Evolutionary conservation across 495 filamentous ascomycete genomes (phyloP), one percentile per base, ranked within the genome.

Genomic region (Penicillium manginii): DNA sequence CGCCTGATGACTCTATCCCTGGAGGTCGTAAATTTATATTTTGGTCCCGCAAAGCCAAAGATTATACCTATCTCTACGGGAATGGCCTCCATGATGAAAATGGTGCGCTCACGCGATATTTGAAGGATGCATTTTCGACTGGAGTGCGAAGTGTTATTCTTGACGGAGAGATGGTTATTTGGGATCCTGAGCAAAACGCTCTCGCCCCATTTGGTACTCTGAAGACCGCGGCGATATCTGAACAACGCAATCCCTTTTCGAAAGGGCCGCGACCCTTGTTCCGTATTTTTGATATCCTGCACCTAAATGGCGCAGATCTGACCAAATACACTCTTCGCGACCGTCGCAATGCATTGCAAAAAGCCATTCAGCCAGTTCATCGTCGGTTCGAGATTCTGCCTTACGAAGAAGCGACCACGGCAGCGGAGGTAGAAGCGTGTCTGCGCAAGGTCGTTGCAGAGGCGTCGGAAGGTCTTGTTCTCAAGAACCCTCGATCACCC

Each of bases 141-240:
- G 85, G 86, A 0, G 93, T 98, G 9, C 77, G 86, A 45, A 91
- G 92, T 66, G 81, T 97, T 64, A 96, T 98, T 31, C 79, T 98
- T 2, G 94, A 98, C 63, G 94, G 94, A 10, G 94, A 98, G 72
- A 98, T 98, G 94, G 91, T 98, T 52, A 96, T 92, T 9, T 98
- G 96, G 96, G 92, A 98, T 69, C 87, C 91, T n/a, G 86, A 89
- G 50, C 76, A 90, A 50, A 87, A 96, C 72, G 86, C 86, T 51
- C 89, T 92, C 40, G 87, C 96, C 37, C 87, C 88, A 2, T 98
- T 98, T 65, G 94, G 94, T 6, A 96, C 91, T 0, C 79, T 98
- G 26, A 98, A 98, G 71, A 93, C 91, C 9, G 94, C 93, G 9
- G 96, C 93, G 0, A 65, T 97, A 19, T 86, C 86, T 0, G 87